Conservation (phyloP, 352 stramenopile species). For the Paralagenidium karlingii region DNA sequence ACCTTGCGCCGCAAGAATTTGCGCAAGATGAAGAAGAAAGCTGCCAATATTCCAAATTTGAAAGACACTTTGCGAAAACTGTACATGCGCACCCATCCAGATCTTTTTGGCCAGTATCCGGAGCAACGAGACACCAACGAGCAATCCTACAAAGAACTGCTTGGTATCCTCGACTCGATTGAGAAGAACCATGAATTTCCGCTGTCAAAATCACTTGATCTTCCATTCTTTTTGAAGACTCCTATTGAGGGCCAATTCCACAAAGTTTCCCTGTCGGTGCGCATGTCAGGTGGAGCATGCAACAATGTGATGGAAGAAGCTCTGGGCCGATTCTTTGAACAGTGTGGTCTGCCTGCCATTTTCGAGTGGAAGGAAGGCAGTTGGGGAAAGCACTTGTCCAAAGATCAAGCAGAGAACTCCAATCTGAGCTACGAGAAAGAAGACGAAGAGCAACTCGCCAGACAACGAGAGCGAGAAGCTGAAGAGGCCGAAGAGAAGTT, state of each 20-base stretch:
- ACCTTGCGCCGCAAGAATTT: constrained; percentile 57
- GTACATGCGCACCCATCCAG: constrained; percentile 67
- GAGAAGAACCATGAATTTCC: constrained; percentile 70
- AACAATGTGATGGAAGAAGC: constrained; percentile 68
- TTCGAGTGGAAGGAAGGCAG: constrained; percentile 66
- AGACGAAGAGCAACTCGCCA: constrained; percentile 21
- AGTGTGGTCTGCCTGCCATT: constrained; percentile 39
- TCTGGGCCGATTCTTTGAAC: constrained; percentile 50
- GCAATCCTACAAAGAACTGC: constrained; percentile 67
- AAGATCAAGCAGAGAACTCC: constrained; percentile 40
- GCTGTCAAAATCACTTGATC: constrained; percentile 45
- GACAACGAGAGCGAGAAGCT: no score
- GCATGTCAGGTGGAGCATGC: constrained; percentile 60
- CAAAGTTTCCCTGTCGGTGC: constrained; percentile 42
- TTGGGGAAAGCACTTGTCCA: constrained; percentile 55
- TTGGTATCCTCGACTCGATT: constrained; percentile 71
- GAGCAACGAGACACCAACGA: constrained; percentile 50
- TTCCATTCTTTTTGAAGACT: constrained; percentile 66
- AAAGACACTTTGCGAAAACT: constrained; percentile 72
- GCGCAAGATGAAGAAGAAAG: constrained; percentile 60
- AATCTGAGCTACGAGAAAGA: constrained; percentile 46
- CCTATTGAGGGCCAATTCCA: constrained; percentile 54
- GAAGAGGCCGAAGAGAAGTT: neutral
- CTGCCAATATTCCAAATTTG: constrained; percentile 35
- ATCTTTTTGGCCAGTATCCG: constrained; percentile 64